These are phyloP conservation scores for Ceratopteris richardii DNA, from an alignment of 75 land plant genomes.

Conservation along the genomic window DNA sequence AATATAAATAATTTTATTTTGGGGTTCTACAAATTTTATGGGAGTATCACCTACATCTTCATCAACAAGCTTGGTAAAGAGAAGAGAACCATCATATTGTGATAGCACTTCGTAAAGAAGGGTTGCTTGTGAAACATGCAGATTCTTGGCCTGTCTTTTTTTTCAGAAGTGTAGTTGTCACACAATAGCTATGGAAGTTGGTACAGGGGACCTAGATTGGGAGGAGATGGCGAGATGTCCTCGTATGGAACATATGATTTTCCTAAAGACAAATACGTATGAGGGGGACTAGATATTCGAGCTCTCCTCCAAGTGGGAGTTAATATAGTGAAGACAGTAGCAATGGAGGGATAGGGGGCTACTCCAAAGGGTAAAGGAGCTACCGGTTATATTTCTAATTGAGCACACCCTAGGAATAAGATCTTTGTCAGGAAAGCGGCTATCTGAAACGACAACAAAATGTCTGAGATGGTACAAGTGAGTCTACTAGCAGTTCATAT, in stretches of 20 bases:
- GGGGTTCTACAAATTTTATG: too few species aligned
- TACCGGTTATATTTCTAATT: conserved; percentile 1
- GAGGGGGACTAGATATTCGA: conserved; percentile 5
- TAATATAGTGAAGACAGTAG: neutral
- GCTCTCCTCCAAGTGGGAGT: neutral
- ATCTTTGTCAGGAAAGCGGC: conserved; percentile 94
- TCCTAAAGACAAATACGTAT: neutral
- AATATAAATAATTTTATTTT: too few species aligned
- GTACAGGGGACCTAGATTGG: neutral
- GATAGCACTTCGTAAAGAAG: too few species aligned
- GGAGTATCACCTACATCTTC: too few species aligned
- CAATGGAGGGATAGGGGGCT: neutral
- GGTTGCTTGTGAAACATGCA: too few species aligned
- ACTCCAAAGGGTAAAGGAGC: neutral
- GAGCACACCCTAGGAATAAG: conserved; percentile 42
- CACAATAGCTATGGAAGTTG: too few species aligned
- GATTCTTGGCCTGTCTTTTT: too few species aligned
- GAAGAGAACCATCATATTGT: too few species aligned
- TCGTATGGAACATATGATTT: neutral
- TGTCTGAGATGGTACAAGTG: too few species aligned
- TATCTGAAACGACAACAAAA: conserved; percentile 78
- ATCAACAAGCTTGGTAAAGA: too few species aligned
- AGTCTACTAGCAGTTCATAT: neutral
- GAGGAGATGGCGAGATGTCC: neutral
- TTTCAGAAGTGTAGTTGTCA: too few species aligned